Evolutionary conservation across 352 stramenopile genomes (phyloP).

Genomic region (Globisporangium orthogonon): DNA sequence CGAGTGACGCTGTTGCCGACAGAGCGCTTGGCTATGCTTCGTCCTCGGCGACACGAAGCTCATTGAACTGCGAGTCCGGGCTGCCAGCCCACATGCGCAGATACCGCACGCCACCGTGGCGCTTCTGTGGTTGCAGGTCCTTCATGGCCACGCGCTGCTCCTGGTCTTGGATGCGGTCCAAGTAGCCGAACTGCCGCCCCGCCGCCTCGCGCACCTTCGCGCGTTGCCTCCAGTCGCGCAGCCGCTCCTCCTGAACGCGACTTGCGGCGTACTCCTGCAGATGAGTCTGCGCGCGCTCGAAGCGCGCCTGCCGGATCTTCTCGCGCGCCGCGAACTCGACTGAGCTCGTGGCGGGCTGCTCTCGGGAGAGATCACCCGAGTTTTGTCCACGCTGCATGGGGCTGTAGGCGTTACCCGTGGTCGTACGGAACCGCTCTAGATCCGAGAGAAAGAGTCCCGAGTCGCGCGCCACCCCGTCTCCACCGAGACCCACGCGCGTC

Average conservation of each 20-base stretch:
- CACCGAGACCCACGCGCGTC: conserved; percentile 65
- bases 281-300: conserved; percentile 38
- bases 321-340: conserved; percentile 30
- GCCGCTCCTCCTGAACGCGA: conserved; percentile 25
- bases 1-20: too few species aligned
- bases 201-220: conserved; percentile 43
- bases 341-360: conserved; percentile 19
- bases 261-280: conserved; percentile 24
- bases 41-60: background rate
- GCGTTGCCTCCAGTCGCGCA: conserved; percentile 48
- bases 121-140: conserved; percentile 58
- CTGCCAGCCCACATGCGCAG: conserved; percentile 82
- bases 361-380: conserved; percentile 34
- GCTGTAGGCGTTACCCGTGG: conserved; percentile 40
- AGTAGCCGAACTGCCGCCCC: conserved; percentile 44
- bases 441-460: conserved; percentile 35
- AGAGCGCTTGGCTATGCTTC: background rate
- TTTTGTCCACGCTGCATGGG: conserved; percentile 33
- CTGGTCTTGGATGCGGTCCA: conserved; percentile 53
- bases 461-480: conserved; percentile 41
- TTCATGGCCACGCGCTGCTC: conserved; percentile 43
- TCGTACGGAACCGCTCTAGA: conserved; percentile 53
- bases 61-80: conserved; percentile 69
- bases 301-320: conserved; percentile 24
- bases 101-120: conserved; percentile 54